Base-by-base conservation (phyloP, 495 filamentous ascomycete genomes). In the Daldinia concentrica region DNA sequence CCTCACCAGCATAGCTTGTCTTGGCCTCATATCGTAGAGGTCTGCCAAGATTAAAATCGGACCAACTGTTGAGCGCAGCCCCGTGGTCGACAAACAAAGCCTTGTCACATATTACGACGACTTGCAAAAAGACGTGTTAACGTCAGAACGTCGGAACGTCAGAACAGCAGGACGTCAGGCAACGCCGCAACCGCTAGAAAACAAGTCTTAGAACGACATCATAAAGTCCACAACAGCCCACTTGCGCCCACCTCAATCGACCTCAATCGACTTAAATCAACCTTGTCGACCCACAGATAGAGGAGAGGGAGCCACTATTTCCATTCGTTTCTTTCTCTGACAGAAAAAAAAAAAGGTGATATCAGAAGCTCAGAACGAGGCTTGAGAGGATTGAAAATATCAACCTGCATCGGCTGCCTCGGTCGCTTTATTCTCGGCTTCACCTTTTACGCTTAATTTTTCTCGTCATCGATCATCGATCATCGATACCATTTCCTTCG, bases 41-140 rank as follows among this genome's bases (percentile, higher is more conserved):
- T 17, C 45, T 55, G 66, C 70, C 70, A 73, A 73, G 70, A 56
- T 66, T 62, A 12, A 39, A 58, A 34, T 30, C 11, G 34, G 58
- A 41, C 65, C 70, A 73, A 73, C 70, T 58, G 65, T 66, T 73
- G 70, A 50, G 58, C 6, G 65, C 65, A 57, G 62, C 70, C 70
- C 55, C 58, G 19, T 64, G 41, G 39, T 34, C 32, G 57, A 65
- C 48, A 58, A 68, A 67, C 64, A 58, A 50, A 65, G 51, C 64
- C 65, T 66, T 58, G 62, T 64, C 50, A 64, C n/a, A 43, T 60
- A 63, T 62, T 66, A 64, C 69, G 54, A 62, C 56, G 30, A 60
- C 48, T 51, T 26, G 17, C 29, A 26, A 63, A 52, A 34, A 60
- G 37, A 30, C 50, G 58, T 72, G 64, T 67, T 56, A 72, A 72